These are phyloP conservation scores for Crotalaria pallida DNA, from an alignment of 306 rosid species.

Conservation along the genomic window DNA sequence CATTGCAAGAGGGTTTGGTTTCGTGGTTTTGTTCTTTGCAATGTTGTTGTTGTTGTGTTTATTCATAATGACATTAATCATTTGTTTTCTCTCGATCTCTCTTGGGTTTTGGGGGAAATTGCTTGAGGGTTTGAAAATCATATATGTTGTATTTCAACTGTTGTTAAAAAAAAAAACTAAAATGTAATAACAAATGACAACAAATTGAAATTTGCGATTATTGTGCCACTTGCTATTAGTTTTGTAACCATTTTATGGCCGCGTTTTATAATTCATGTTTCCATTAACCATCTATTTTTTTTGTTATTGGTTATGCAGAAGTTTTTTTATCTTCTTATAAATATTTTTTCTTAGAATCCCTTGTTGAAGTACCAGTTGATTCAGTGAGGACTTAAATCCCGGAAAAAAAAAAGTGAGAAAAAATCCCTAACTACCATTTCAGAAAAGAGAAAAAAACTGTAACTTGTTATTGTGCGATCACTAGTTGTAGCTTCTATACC, in stretches of 20 bases:
- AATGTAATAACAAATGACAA: not conserved
- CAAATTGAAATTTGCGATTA: not conserved
- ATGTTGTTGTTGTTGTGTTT: too few relatives aligned
- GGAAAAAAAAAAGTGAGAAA: constrained; percentile 18
- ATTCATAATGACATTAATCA: not conserved
- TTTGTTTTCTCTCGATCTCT: not conserved
- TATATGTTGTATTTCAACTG: not conserved
- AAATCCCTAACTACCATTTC: constrained; percentile 6
- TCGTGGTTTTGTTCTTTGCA: too few relatives aligned
- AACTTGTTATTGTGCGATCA: constrained; percentile 13
- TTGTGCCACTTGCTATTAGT: not conserved
- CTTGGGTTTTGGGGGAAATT: not conserved
- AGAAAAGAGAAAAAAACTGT: constrained; percentile 21
- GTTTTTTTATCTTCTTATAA: not conserved
- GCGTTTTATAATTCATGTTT: not conserved
- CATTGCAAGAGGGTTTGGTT: too few relatives aligned
- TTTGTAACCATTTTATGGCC: constrained; percentile 7
- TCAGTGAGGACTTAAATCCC: constrained; percentile 23
- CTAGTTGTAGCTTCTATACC: constrained; percentile 19
- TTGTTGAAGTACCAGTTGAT: constrained; percentile 12
- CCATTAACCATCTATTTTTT: not conserved
- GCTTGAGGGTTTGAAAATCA: not conserved
- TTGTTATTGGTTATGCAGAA: not conserved
- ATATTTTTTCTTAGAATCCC: constrained; percentile 23
- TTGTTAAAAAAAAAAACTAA: not conserved